phyloP scores from a whole-genome alignment of 164 flowering plant genomes.

The Annona cherimola region DNA sequence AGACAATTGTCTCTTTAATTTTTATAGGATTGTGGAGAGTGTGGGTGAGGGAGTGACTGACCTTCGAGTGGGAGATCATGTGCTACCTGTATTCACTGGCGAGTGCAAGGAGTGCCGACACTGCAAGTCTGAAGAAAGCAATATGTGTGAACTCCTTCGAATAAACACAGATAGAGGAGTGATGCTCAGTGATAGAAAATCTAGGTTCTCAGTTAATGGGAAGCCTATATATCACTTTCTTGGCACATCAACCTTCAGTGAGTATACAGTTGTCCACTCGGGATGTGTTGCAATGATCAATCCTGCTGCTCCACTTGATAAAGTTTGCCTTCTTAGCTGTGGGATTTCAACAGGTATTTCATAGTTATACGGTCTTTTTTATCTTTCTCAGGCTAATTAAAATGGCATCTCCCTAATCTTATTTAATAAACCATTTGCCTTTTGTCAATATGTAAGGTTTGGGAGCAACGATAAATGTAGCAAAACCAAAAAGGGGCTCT shows the following conservation, averaged over 20 bases:
- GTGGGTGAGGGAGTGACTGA: slow-evolving; percentile 60
- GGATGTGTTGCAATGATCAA: slow-evolving; percentile 67
- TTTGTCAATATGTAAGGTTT: slow-evolving; percentile 33
- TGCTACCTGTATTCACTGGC: slow-evolving; percentile 62
- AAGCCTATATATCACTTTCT: slow-evolving; percentile 55
- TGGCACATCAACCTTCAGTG: slow-evolving; percentile 75
- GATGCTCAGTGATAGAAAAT: slow-evolving; percentile 46
- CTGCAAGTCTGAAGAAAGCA: slow-evolving; percentile 63
- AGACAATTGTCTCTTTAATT: not conserved
- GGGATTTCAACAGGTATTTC: slow-evolving; percentile 57
- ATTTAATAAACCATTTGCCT: not conserved
- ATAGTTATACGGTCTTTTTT: not conserved
- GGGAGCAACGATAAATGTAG: slow-evolving; percentile 78
- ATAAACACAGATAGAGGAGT: slow-evolving; percentile 56
- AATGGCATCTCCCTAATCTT: not conserved
- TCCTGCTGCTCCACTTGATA: slow-evolving; percentile 25
- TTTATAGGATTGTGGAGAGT: slow-evolving; percentile 48
- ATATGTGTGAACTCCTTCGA: slow-evolving; percentile 61
- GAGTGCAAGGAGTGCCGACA: slow-evolving; percentile 54
- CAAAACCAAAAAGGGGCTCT: slow-evolving; percentile 61
- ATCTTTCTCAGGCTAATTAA: not conserved
- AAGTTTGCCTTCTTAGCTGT: slow-evolving; percentile 57
- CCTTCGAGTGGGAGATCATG: slow-evolving; percentile 46
- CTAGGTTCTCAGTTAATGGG: slow-evolving; percentile 50
- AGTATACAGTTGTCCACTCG: slow-evolving; percentile 58